These are phyloP conservation scores for Coniella lustricola DNA, from an alignment of 2,329 filamentous ascomycete genomes.

Conservation along the genomic window DNA sequence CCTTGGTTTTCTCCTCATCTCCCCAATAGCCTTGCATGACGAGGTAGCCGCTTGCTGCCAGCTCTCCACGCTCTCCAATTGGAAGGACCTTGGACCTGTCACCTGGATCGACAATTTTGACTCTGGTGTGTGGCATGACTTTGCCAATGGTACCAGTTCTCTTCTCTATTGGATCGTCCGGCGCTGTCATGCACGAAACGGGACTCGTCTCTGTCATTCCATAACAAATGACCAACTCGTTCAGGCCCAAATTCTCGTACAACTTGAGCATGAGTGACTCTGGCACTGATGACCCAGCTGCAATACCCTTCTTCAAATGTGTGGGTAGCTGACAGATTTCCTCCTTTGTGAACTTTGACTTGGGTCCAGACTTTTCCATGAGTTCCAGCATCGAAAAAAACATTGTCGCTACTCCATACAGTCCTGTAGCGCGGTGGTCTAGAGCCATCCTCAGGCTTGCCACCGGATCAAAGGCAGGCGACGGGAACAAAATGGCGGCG, in stretches of 20 bases:
- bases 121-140: constrained; percentile 72
- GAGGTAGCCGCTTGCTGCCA: constrained; percentile 77
- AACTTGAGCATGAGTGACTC: constrained; percentile 72
- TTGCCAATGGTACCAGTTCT: constrained; percentile 70
- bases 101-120: constrained; percentile 66
- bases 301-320: constrained; percentile 77
- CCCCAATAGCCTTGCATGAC: constrained; percentile 88
- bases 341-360: not conserved
- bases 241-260: constrained; percentile 66
- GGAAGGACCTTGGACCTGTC: constrained; percentile 55
- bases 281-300: constrained; percentile 79
- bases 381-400: constrained; percentile 81
- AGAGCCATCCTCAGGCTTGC: constrained; percentile 56
- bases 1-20: constrained; percentile 61
- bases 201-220: constrained; percentile 90
- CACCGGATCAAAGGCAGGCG: constrained; percentile 76
- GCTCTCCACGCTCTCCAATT: constrained; percentile 65
- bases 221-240: constrained; percentile 86
- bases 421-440: constrained; percentile 49
- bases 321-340: constrained; percentile 21
- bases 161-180: constrained; percentile 64
- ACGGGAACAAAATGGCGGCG: constrained; percentile 74
- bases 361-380: constrained; percentile 30
- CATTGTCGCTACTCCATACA: constrained; percentile 94
- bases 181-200: constrained; percentile 75